Evolutionary conservation across 257 asterid genomes (phyloP), one percentile per base, ranked within the genome.

Genomic region (Handroanthus guayacan): DNA sequence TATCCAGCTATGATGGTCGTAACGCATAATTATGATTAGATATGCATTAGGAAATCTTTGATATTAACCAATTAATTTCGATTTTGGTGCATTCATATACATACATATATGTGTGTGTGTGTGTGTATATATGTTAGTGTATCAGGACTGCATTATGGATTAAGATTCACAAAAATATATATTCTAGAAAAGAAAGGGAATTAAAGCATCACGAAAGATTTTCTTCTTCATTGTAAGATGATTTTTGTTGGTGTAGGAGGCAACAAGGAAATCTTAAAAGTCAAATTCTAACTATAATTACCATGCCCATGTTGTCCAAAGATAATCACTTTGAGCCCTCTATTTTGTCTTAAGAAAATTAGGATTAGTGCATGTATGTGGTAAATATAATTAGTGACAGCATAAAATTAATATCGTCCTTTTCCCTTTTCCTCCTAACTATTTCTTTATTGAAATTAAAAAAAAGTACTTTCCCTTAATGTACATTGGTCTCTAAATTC

Each of bases 251-350:
- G 81, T 74, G 57, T 16, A 45, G 44, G 56, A 73, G 78, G 74
- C 80, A 76, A 74, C 90, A 83, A 44, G 4, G 17, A 64, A 61
- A 47, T 79, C 78, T 74, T 12, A 41, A 80, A 85, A 84, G 89
- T 85, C 86, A 87, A 80, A 31, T 69, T 79, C 45, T 61, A 66
- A 76, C 61, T 65, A 79, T 83, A 77, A 80, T 84, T 85, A 57
- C 78, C 71, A 55, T 3, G 39, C 70, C 63, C 52, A 62, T 62
- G 52, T 41, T 67, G 75, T 71, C 68, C n/a, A 14, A 62, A 11
- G 44, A 11, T 20, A 51, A 75, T 69, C 64, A 31, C 67, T 45
- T 51, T 60, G 13, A 73, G 36, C 70, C 67, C 16, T 74, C 68
- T 8, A 17, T 70, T 54, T 54, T n/a, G 68, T 62, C 25, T 31